These are phyloP conservation scores for Eutypa lata DNA, from an alignment of 2,329 filamentous ascomycete genomes.

Conservation along the genomic window DNA sequence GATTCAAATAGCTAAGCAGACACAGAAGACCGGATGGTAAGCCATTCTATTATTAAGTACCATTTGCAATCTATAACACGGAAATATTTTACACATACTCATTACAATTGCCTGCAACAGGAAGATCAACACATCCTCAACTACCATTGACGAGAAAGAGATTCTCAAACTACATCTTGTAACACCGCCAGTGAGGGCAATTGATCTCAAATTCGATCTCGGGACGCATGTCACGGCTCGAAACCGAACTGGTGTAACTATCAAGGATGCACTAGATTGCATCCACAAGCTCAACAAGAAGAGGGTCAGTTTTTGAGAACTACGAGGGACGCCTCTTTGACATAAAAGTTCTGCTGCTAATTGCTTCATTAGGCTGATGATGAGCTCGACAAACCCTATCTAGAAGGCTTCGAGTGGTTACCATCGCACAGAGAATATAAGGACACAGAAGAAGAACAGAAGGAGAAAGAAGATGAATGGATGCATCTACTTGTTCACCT, in stretches of 20 bases:
- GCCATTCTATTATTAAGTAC: slow-evolving; percentile 26
- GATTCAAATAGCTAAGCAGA: slow-evolving; percentile 74
- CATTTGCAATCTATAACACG: slow-evolving; percentile 1
- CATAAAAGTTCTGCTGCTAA: no score
- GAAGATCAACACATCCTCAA: slow-evolving; percentile 89
- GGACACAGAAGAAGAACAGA: slow-evolving; percentile 15
- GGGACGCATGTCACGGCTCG: slow-evolving; percentile 85
- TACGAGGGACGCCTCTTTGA: slow-evolving; percentile 2
- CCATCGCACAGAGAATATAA: slow-evolving; percentile 14
- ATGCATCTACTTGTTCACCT: slow-evolving; percentile 84
- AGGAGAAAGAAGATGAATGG: slow-evolving; percentile 81
- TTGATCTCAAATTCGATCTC: slow-evolving; percentile 87
- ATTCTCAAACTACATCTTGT: slow-evolving; percentile 79
- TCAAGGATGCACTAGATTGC: slow-evolving; percentile 93
- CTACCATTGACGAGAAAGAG: slow-evolving; percentile 76
- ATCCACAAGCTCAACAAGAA: slow-evolving; percentile 98
- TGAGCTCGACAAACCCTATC: slow-evolving; percentile 81
- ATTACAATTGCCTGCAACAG: slow-evolving; percentile 43
- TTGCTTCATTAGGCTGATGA: slow-evolving; percentile 68
- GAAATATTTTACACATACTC: slow-evolving; percentile 1
- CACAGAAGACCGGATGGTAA: slow-evolving; percentile 85
- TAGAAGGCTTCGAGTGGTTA: slow-evolving; percentile 91
- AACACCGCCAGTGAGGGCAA: slow-evolving; percentile 83
- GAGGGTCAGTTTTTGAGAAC: slow-evolving; percentile 58
- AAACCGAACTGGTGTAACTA: slow-evolving; percentile 91